phyloP scores from a whole-genome alignment of 2,329 filamentous ascomycete genomes.

The Fusarium sp. region DNA sequence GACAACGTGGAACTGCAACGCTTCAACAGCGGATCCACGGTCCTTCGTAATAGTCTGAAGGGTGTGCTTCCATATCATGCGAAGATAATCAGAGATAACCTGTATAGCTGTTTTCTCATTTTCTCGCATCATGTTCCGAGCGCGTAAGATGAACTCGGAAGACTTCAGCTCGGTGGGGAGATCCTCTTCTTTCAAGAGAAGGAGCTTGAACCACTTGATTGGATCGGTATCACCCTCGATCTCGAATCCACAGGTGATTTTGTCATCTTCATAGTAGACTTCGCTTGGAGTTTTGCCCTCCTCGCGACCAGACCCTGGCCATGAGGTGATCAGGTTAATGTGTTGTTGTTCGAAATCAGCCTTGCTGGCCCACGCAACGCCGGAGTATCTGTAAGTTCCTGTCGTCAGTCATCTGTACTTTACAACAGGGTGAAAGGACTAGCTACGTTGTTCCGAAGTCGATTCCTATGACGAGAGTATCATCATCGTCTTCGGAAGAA shows the following conservation, averaged over 20 bases:
- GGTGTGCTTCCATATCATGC: not conserved
- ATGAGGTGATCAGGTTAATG: not conserved
- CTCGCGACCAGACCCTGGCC: not conserved
- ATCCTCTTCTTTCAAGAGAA: not conserved
- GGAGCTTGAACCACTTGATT: constrained; percentile 1
- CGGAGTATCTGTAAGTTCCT: too few relatives aligned
- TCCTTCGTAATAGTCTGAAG: not conserved
- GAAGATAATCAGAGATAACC: not conserved
- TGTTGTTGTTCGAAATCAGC: not conserved
- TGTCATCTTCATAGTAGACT: not conserved
- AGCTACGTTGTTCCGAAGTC: constrained; percentile 4
- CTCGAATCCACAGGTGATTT: not conserved
- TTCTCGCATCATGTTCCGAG: not conserved
- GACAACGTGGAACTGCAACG: not conserved
- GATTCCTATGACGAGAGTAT: not conserved
- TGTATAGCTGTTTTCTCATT: not conserved
- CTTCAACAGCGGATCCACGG: not conserved
- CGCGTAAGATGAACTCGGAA: not conserved
- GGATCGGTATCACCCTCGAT: not conserved
- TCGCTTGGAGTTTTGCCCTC: not conserved
- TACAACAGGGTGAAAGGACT: too few relatives aligned
- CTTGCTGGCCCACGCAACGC: constrained; percentile 1
- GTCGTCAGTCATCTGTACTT: too few relatives aligned
- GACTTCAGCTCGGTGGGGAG: not conserved
- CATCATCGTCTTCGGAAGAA: not conserved